Percentiles rank a stretch among this genome's conserved stretches.
These are phyloP conservation scores for Dalbergia cultrata DNA, from an alignment of 306 rosid species.

Conservation along the genomic window DNA sequence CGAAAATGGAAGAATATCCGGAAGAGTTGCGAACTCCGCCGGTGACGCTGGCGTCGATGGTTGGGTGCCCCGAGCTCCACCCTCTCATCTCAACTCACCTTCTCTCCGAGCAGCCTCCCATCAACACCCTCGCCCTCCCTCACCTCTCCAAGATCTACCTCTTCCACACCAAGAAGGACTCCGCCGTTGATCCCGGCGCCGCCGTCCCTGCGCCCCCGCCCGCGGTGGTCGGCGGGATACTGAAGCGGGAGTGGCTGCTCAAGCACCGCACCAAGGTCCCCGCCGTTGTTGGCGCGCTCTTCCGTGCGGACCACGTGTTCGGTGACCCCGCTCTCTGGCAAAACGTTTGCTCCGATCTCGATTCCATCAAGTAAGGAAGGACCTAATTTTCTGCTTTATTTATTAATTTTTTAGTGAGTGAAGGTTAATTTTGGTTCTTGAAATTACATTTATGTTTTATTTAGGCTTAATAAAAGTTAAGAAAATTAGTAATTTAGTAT, in stretches of 20 bases:
- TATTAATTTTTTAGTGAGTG: no score
- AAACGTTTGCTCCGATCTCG: constrained; percentile 91
- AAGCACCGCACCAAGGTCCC: constrained; percentile 93
- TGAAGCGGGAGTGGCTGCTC: constrained; percentile 83
- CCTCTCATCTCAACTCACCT: constrained; percentile 65
- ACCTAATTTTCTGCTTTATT: no score
- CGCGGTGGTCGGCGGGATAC: constrained; percentile 44
- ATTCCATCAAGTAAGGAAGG: constrained; percentile 64
- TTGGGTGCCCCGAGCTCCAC: constrained; percentile 86
- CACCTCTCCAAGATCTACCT: constrained; percentile 76
- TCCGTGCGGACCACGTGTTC: constrained; percentile 66
- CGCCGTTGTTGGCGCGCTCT: constrained; percentile 72
- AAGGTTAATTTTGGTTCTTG: no score
- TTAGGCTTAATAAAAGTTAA: no score
- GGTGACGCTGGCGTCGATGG: constrained; percentile 70
- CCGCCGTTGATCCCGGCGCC: constrained; percentile 15
- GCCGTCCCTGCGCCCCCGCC: constrained; percentile 1
- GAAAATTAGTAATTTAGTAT: no score
- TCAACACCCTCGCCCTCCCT: constrained; percentile 89
- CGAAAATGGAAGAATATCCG: constrained; percentile 82
- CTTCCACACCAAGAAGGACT: constrained; percentile 49
- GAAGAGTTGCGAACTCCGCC: constrained; percentile 96
- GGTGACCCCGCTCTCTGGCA: constrained; percentile 94
- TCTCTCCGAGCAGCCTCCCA: constrained; percentile 80
- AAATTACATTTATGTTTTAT: no score